phyloP scores from a whole-genome alignment of 257 asterid species.

The Agastache rugosa region DNA sequence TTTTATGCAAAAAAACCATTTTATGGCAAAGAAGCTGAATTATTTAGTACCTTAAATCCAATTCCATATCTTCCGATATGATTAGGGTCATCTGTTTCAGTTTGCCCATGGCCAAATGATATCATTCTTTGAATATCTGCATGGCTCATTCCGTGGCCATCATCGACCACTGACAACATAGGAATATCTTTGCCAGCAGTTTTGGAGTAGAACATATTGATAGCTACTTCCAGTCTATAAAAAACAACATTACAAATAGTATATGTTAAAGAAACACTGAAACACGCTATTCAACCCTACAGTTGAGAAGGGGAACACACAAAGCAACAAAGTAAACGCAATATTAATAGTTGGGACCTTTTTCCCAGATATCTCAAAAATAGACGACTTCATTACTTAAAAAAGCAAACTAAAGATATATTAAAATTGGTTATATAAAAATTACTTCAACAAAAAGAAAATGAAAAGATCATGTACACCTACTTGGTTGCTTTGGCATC shows the following conservation, averaged over 20 bases:
- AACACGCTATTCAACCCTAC: slow-evolving; percentile 2
- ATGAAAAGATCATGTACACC: slow-evolving; percentile 36
- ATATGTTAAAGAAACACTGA: slow-evolving; percentile 26
- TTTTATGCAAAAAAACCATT: neutral
- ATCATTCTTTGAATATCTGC: slow-evolving; percentile 65
- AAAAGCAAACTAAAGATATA: neutral
- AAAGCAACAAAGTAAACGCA: slow-evolving; percentile 3
- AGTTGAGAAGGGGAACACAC: neutral
- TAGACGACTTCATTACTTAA: neutral
- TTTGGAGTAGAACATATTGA: slow-evolving; percentile 53
- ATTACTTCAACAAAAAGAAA: slow-evolving; percentile 8
- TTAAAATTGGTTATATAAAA: neutral
- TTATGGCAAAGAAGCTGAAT: neutral
- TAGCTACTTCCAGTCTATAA: slow-evolving; percentile 63
- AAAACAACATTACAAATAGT: slow-evolving; percentile 31
- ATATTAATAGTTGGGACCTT: neutral
- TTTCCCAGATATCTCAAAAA: neutral
- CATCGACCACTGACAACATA: slow-evolving; percentile 70
- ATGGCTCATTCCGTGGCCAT: slow-evolving; percentile 83
- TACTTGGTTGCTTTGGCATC: slow-evolving; percentile 84
- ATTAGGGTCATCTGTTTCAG: slow-evolving; percentile 56
- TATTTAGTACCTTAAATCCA: slow-evolving; percentile 73
- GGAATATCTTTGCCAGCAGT: slow-evolving; percentile 58
- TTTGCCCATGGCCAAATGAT: slow-evolving; percentile 74
- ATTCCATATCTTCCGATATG: slow-evolving; percentile 79